Evolutionary conservation across 2,329 filamentous ascomycete species (phyloP), one percentile per base, ranked within the genome.

Genomic region (Fusarium udum): DNA sequence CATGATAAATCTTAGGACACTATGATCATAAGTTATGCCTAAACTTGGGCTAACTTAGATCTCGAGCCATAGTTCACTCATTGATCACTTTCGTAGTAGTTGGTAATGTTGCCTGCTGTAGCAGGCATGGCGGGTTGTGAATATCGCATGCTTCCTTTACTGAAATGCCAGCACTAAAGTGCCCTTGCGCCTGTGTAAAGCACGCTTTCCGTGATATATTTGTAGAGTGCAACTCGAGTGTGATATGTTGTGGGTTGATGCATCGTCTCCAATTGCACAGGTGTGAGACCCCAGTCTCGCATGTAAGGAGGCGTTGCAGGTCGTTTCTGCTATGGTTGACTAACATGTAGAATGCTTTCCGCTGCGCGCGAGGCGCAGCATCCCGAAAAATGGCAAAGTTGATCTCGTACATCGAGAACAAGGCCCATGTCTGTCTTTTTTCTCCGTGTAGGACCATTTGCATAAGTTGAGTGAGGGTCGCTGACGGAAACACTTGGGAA

Each of bases 231-330:
- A 16, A 16, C 6, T 52, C n/a, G 0, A 22, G 16, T 16, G 18
- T 2, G 0, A 34, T 0, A 2, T 52, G 31, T 0, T 20, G 3
- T 0, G 32, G 32, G 3, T 22, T 26, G 0, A 26, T 52, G 0
- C 49, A 36, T 0, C 13, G n/a, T 1, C 49, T 2, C 32, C 49
- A 37, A 3, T 22, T 36, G 7, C 16, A 36, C 0, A 1, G 6
- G 4, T 52, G 49, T 0, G 13, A 52, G 2, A 34, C 18, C 0
- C 15, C 32, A 0, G 1, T 0, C 0, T 4, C 13, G 0, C n/a
- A 52, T 0, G 32, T 34, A 0, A 52, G 32, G 0, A 52, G 4
- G 0, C 2, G 0, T 1, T 36, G 16, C 0, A 34, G 16, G 0
- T 52, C n/a, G 1, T 52, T 24, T 2, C n/a, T 0, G 3, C 0